Conservation (phyloP, 1,139 yeast species). For the Kurtzmaniella natalensis region DNA sequence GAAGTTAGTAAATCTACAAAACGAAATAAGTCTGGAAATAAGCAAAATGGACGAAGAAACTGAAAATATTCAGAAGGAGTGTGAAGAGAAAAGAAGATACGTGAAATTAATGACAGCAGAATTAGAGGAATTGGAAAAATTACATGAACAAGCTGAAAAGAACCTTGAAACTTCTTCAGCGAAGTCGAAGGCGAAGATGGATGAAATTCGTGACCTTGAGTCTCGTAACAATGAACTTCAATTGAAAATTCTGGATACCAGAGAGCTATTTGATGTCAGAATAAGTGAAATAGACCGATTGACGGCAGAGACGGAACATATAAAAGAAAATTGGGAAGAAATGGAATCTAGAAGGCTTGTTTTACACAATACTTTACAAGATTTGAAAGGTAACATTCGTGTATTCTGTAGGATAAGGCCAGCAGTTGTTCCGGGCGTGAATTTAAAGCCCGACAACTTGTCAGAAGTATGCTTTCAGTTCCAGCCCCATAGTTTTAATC, state of each 20-base stretch:
- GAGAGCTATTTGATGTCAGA: conserved; percentile 4
- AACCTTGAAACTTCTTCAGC: background rate
- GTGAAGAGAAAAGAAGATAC: conserved; percentile 5
- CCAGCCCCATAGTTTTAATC: conserved; percentile 1
- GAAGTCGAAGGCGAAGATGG: background rate
- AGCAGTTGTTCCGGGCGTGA: conserved; percentile 13
- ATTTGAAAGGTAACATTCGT: conserved; percentile 85
- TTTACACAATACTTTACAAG: conserved; percentile 75
- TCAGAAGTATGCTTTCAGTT: conserved; percentile 12
- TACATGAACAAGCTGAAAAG: background rate
- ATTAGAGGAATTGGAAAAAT: background rate
- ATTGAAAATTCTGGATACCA: conserved; percentile 5
- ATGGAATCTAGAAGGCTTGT: conserved; percentile 47
- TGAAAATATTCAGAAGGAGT: background rate
- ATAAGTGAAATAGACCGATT: conserved; percentile 7
- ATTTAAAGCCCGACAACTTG: background rate
- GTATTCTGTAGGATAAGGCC: conserved; percentile 90
- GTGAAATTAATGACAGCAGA: conserved; percentile 9
- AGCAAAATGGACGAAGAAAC: too few relatives aligned
- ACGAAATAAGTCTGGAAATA: too few relatives aligned
- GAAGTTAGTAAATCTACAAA: conserved; percentile 14
- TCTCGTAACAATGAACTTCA: conserved; percentile 7
- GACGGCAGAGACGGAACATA: conserved; percentile 12
- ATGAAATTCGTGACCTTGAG: conserved; percentile 3
- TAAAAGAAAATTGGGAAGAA: conserved; percentile 19